Evolutionary conservation across 2,329 filamentous ascomycete species (phyloP).

Genomic region (Capronia americana): DNA sequence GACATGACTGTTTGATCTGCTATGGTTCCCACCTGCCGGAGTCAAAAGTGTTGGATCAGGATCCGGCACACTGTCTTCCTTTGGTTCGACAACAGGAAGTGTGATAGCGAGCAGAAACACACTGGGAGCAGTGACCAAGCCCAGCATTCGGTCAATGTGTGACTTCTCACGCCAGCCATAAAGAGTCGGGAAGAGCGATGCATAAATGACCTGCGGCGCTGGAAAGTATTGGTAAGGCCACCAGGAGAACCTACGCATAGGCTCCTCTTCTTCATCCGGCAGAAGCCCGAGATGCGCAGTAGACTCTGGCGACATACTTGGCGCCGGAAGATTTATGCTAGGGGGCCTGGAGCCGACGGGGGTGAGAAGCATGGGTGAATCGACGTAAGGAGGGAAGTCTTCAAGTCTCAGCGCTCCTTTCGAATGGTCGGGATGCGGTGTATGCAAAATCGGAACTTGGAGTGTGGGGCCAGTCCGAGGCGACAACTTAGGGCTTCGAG

Average conservation of each 20-base stretch:
- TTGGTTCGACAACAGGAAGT: constrained; percentile 83
- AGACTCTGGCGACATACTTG: constrained; percentile 58
- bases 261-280: constrained; percentile 50
- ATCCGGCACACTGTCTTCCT: constrained; percentile 59
- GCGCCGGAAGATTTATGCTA: constrained; percentile 63
- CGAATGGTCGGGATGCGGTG: constrained; percentile 33
- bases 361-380: constrained; percentile 59
- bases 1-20: constrained; percentile 41
- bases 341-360: constrained; percentile 56
- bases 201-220: constrained; percentile 71
- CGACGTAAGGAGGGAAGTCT: constrained; percentile 73
- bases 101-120: constrained; percentile 91
- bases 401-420: constrained; percentile 53
- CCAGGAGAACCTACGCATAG: constrained; percentile 64
- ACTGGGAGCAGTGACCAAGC: constrained; percentile 82
- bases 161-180: constrained; percentile 80
- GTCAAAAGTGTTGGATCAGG: constrained; percentile 42
- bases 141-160: constrained; percentile 83
- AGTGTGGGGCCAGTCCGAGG: constrained; percentile 25
- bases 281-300: constrained; percentile 42
- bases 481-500: constrained; percentile 27
- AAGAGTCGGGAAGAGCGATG: constrained; percentile 85
- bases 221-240: constrained; percentile 82
- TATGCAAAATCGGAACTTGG: constrained; percentile 34
- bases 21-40: constrained; percentile 28